Conservation (phyloP, 2,329 filamentous ascomycete species). For the Sporothrix variecibatus region DNA sequence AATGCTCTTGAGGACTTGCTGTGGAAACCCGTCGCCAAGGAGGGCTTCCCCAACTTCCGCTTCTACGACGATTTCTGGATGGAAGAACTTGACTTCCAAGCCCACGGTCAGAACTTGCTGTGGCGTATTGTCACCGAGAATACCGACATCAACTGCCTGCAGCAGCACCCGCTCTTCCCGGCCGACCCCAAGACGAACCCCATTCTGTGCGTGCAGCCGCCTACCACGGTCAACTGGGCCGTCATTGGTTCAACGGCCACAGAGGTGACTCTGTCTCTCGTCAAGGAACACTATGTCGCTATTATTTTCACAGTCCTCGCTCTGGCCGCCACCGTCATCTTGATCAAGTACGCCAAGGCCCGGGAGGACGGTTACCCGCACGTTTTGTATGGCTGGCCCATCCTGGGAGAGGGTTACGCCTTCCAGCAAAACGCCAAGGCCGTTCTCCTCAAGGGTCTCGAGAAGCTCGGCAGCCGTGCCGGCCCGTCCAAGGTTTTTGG, state of each 20-base stretch:
- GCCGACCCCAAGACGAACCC: constrained; percentile 28
- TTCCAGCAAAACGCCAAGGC: constrained; percentile 22
- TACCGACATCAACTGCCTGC: constrained; percentile 29
- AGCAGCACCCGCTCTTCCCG: constrained; percentile 29
- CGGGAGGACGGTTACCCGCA: constrained; percentile 11
- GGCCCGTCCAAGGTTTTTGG: constrained; percentile 21
- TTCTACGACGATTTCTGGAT: constrained; percentile 31
- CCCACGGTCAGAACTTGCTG: constrained; percentile 29
- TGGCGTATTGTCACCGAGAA: constrained; percentile 31
- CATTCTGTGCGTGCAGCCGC: constrained; percentile 21
- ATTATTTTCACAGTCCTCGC: neutral
- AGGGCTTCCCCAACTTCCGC: constrained; percentile 27
- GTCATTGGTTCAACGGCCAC: constrained; percentile 8
- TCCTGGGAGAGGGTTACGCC: constrained; percentile 22
- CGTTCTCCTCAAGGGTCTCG: constrained; percentile 12
- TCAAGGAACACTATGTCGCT: neutral
- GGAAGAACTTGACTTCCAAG: constrained; percentile 29
- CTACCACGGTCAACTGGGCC: neutral
- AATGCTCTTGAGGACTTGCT: constrained; percentile 31
- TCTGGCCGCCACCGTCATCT: neutral
- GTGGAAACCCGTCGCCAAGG: constrained; percentile 26
- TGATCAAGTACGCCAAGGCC: neutral
- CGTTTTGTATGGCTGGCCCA: constrained; percentile 19
- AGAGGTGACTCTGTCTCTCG: constrained; percentile 16
- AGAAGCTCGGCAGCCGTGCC: neutral